Conservation (phyloP, 768 basidiomycete species). For the Cytidiella melzeri region DNA sequence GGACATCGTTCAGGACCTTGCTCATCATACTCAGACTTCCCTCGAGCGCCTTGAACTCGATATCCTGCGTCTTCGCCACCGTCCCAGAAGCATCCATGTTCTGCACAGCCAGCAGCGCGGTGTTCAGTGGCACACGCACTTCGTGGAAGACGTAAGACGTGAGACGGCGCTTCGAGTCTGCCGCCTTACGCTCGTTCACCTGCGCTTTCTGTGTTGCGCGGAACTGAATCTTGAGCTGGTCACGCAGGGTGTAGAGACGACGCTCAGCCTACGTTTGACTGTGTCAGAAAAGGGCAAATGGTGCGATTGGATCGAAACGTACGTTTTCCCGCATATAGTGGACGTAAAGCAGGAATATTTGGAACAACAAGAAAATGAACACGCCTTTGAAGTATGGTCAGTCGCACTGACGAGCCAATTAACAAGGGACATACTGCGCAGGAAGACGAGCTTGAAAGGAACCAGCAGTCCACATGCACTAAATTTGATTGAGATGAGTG, state of each 20-base stretch:
- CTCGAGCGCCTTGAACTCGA: constrained; percentile 83
- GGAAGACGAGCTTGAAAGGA: neutral
- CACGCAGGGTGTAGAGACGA: constrained; percentile 42
- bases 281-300: too few relatives aligned
- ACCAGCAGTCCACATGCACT: neutral
- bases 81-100: constrained; percentile 81
- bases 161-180: constrained; percentile 76
- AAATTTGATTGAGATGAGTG: neutral
- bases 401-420: constrained; percentile 1
- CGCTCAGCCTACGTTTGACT: constrained; percentile 42
- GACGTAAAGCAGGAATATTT: constrained; percentile 76
- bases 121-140: constrained; percentile 79
- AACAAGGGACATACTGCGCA: neutral
- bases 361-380: constrained; percentile 70
- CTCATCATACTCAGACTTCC: constrained; percentile 86
- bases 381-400: constrained; percentile 34
- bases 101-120: constrained; percentile 82
- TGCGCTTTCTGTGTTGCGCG: constrained; percentile 56
- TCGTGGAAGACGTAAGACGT: constrained; percentile 64
- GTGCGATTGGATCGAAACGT: constrained; percentile 19
- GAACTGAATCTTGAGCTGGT: constrained; percentile 50
- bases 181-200: constrained; percentile 57
- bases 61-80: constrained; percentile 68
- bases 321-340: constrained; percentile 39
- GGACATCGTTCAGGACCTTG: constrained; percentile 76